Percentiles rank a stretch among this genome's conserved stretches.
These are phyloP conservation scores for Acidomyces sp. DNA, from an alignment of 495 filamentous ascomycete species.

Conservation along the genomic window DNA sequence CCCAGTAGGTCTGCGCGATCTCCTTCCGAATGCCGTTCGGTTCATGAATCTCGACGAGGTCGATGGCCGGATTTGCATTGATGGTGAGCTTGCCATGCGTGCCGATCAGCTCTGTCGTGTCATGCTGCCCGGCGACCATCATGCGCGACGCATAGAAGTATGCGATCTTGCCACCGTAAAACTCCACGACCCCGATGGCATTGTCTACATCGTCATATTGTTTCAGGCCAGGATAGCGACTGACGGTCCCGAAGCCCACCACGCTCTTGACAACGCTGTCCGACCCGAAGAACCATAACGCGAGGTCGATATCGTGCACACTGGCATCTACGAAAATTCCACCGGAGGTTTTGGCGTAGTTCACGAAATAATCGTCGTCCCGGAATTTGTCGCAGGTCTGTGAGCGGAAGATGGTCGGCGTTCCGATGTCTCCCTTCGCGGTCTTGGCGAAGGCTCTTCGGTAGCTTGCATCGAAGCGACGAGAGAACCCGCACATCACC, in stretches of 20 bases:
- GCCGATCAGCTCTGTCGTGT: conserved; percentile 51
- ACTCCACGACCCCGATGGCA: conserved; percentile 50
- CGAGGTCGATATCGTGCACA: conserved; percentile 38
- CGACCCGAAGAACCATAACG: conserved; percentile 33
- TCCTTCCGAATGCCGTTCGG: conserved; percentile 38
- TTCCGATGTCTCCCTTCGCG: conserved; percentile 27
- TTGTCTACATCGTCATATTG: conserved; percentile 50
- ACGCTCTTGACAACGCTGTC: conserved; percentile 33
- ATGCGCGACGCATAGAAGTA: conserved; percentile 48
- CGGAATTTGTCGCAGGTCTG: conserved; percentile 35
- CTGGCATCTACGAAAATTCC: conserved; percentile 39
- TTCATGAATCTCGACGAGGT: conserved; percentile 42
- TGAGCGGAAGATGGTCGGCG: conserved; percentile 33
- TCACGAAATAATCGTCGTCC: conserved; percentile 35
- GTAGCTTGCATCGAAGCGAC: conserved; percentile 33
- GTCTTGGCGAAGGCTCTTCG: conserved; percentile 24
- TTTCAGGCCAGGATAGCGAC: conserved; percentile 46
- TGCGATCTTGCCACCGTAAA: conserved; percentile 46
- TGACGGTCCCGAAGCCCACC: conserved; percentile 42
- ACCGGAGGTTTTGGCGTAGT: conserved; percentile 32
- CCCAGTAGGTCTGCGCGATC: conserved; percentile 46
- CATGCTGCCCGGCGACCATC: conserved; percentile 53
- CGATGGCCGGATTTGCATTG: conserved; percentile 39
- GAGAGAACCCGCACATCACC: conserved; percentile 33
- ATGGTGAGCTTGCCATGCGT: conserved; percentile 47